Evolutionary conservation across 768 basidiomycete genomes (phyloP).

Genomic region (Kwoniella dejecticola): DNA sequence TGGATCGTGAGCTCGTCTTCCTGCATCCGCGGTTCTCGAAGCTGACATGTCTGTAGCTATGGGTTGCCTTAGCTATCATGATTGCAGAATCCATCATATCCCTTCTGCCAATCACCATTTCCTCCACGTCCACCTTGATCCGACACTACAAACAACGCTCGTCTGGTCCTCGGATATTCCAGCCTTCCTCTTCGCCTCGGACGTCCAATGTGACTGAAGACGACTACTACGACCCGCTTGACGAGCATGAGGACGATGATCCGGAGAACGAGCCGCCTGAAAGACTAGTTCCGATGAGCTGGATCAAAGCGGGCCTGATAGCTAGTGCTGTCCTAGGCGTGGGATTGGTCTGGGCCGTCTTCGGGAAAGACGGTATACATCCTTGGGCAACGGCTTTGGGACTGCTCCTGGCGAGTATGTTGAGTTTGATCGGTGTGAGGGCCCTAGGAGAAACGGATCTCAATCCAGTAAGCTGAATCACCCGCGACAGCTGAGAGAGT

Average conservation of each 20-base stretch:
- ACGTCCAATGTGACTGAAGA: constrained; percentile 24
- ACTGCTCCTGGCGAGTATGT: constrained; percentile 74
- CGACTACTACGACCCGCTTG: constrained; percentile 44
- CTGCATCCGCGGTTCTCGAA: background rate
- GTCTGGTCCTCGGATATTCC: constrained; percentile 34
- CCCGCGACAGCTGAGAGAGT: too few species aligned
- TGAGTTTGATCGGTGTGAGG: constrained; percentile 88
- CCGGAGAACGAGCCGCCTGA: constrained; percentile 68
- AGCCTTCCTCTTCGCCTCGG: constrained; percentile 28
- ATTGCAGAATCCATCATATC: constrained; percentile 86
- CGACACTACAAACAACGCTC: constrained; percentile 34
- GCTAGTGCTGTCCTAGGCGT: constrained; percentile 70
- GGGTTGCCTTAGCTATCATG: constrained; percentile 94
- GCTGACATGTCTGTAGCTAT: constrained; percentile 60
- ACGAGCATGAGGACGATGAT: constrained; percentile 61
- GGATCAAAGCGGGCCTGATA: constrained; percentile 73
- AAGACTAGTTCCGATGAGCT: constrained; percentile 74
- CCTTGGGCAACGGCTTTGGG: constrained; percentile 92
- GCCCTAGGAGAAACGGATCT: constrained; percentile 95
- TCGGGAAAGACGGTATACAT: constrained; percentile 86
- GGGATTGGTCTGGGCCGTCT: constrained; percentile 79
- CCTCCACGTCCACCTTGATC: constrained; percentile 51
- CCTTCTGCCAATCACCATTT: constrained; percentile 71
- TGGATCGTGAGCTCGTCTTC: constrained; percentile 49
- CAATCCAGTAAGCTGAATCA: constrained; percentile 53